A percentile compares a stretch with the other conserved stretches of the same genome.
Evolutionary conservation across 768 basidiomycete genomes (phyloP).

Genomic region (Pleurotus cornucopiae): DNA sequence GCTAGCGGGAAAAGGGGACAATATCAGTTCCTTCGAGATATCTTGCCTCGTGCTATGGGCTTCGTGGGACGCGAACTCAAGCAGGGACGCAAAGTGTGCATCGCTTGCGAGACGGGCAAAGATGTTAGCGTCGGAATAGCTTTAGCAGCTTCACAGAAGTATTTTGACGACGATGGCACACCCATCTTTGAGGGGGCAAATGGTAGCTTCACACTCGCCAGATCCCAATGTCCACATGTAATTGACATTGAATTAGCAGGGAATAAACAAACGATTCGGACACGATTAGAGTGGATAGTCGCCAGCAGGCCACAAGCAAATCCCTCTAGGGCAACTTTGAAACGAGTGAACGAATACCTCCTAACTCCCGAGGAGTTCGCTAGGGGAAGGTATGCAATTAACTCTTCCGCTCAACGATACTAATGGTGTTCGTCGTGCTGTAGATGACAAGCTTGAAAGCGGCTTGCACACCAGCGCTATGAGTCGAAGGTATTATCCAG

Average conservation of each 20-base stretch:
- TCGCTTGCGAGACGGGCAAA: conserved; percentile 54
- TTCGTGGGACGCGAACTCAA: conserved; percentile 42
- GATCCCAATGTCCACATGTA: background rate
- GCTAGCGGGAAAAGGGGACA: conserved; percentile 51
- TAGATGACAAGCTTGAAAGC: conserved; percentile 63
- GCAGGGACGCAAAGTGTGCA: conserved; percentile 33
- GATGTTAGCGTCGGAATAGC: conserved; percentile 65
- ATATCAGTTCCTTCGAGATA: conserved; percentile 37
- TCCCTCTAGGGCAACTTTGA: conserved; percentile 78
- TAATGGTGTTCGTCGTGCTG: conserved; percentile 29
- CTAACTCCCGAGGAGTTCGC: conserved; percentile 33
- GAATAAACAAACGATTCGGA: conserved; percentile 64
- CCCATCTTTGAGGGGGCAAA: conserved; percentile 9
- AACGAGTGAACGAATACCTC: conserved; percentile 71
- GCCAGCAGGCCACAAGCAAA: conserved; percentile 71
- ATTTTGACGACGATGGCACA: conserved; percentile 53
- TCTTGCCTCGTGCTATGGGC: conserved; percentile 43
- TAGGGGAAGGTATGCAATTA: background rate
- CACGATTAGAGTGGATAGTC: conserved; percentile 84
- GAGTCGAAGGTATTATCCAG: conserved; percentile 71
- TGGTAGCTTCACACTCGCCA: background rate
- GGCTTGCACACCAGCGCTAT: conserved; percentile 50
- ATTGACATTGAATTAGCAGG: conserved; percentile 9
- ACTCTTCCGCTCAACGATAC: conserved; percentile 8
- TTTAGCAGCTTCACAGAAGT: conserved; percentile 50